phyloP scores from a whole-genome alignment of 2,329 filamentous ascomycete species.

The Cladosporium sp. region DNA sequence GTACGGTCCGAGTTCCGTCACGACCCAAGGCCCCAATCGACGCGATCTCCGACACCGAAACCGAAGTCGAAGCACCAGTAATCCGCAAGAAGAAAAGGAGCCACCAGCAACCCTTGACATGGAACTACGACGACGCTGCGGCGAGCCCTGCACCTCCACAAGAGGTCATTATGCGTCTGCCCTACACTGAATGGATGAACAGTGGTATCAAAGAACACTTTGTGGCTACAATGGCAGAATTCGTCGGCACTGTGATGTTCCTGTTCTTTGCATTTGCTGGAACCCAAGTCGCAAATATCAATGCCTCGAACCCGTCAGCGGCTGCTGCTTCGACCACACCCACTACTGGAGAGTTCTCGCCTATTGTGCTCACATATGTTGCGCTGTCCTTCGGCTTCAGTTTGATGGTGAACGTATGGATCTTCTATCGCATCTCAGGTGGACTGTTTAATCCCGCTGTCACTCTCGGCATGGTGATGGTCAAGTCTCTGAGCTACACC shows the following conservation, averaged over 20 bases:
- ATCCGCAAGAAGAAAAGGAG: constrained; percentile 20
- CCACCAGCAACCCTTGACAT: constrained; percentile 9
- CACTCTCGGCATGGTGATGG: constrained; percentile 62
- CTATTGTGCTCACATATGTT: constrained; percentile 32
- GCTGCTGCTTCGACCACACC: constrained; percentile 18
- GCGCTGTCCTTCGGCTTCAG: constrained; percentile 41
- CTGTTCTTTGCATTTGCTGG: constrained; percentile 53
- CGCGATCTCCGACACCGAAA: constrained; percentile 29
- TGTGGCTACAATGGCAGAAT: constrained; percentile 48
- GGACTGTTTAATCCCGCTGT: constrained; percentile 40
- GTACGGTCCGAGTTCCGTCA: neutral
- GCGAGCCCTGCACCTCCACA: constrained; percentile 26
- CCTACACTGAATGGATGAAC: constrained; percentile 38
- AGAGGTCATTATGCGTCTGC: constrained; percentile 37
- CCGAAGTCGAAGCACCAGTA: constrained; percentile 26
- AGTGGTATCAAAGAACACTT: constrained; percentile 32
- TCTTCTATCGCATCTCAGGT: constrained; percentile 37
- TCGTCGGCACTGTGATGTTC: constrained; percentile 55
- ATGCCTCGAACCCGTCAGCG: constrained; percentile 35
- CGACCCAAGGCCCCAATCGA: constrained; percentile 16
- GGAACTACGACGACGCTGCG: neutral
- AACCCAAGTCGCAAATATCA: constrained; percentile 51
- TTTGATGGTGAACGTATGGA: constrained; percentile 42
- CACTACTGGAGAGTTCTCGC: constrained; percentile 30
- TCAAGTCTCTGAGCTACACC: constrained; percentile 57